Base-by-base conservation (phyloP, 192 early-diverging fungal species). In the Rhizophlyctis rosea region DNA sequence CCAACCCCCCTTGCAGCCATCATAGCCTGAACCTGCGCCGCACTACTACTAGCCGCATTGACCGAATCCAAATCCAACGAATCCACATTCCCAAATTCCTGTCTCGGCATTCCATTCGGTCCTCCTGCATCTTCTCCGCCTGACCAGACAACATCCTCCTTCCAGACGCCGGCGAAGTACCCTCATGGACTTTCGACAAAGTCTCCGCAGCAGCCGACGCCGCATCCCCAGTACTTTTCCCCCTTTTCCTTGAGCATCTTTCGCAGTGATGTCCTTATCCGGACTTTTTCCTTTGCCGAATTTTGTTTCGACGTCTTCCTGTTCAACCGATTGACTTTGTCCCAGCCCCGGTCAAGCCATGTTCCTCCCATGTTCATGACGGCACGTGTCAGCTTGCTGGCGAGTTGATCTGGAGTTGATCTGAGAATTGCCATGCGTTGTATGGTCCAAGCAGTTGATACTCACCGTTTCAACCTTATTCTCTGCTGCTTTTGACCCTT, bases 361-460 rank as follows among this genome's bases (percentile, higher is more conserved):
- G 83, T 83, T 0, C 90, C 91, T 49, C 88, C 85, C 34, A 76
- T 76, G 47, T 81, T 84, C 69, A 86, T 85, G 34, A 93, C 75
- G 1, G 79, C 76, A 36, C 86, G 81, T 24, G 79, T 70, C 3
- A 88, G 57, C 72, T 88, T 85, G 64, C 82, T 79, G 23, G 73
- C 65, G 34, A 86, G 47, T 35, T 82, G 73, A n/a, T n/a, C n/a
- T n/a, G n/a, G n/a, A n/a, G n/a, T n/a, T n/a, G n/a, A 61, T 88
- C 87, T 24, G 82, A 84, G 48, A 71, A 71, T 32, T 91, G 74
- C 76, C 78, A 87, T 4, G 88, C 91, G 32, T 72, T 72, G 9
- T 70, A 64, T 1, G 80, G 68, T 32, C 82, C 85, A 4, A 4
- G 5, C 35, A n/a, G 18, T 31, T 2, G 0, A 18, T 11, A 58